Percentiles rank a stretch among this genome's conserved stretches.
Evolutionary conservation across 1,284 basidiomycete genomes (phyloP).

Genomic region (Cryptococcus floricola): DNA sequence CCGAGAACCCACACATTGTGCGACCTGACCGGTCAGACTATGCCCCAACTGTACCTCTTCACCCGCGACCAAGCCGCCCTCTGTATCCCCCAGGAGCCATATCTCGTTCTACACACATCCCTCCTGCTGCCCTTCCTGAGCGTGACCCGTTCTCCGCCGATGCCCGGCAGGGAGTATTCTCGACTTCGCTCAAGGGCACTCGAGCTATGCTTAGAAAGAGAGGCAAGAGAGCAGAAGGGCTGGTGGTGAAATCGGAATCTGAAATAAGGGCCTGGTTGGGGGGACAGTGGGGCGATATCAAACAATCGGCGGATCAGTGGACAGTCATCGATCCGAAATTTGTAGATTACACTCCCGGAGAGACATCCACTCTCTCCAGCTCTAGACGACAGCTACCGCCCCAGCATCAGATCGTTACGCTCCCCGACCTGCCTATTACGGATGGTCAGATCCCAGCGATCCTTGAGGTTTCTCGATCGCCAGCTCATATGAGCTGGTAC

Average conservation of each 20-base stretch:
- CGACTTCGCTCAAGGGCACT: constrained; percentile 44
- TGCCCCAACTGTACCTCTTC: constrained; percentile 38
- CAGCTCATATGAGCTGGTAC: constrained; percentile 44
- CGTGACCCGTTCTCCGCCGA: constrained; percentile 24
- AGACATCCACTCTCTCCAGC: neutral
- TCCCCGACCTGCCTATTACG: constrained; percentile 24
- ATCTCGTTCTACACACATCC: constrained; percentile 25
- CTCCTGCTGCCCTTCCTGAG: constrained; percentile 9
- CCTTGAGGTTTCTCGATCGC: constrained; percentile 40
- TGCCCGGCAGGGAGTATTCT: constrained; percentile 37
- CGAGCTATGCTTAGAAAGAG: constrained; percentile 38
- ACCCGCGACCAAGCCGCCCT: constrained; percentile 24
- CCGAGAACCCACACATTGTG: constrained; percentile 44
- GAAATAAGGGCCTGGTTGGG: constrained; percentile 39
- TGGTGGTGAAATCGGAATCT: constrained; percentile 35
- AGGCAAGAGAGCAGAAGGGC: constrained; percentile 36
- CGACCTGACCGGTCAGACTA: constrained; percentile 33
- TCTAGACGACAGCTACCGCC: constrained; percentile 23
- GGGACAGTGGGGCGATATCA: constrained; percentile 16
- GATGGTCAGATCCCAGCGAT: constrained; percentile 25
- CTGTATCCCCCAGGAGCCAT: constrained; percentile 31
- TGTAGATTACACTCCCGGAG: constrained; percentile 13
- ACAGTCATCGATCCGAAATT: constrained; percentile 28
- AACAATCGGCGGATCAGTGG: constrained; percentile 24
- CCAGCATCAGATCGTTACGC: constrained; percentile 19